Base-by-base conservation (phyloP, 2,329 filamentous ascomycete species). In the Botryotinia calthae region DNA sequence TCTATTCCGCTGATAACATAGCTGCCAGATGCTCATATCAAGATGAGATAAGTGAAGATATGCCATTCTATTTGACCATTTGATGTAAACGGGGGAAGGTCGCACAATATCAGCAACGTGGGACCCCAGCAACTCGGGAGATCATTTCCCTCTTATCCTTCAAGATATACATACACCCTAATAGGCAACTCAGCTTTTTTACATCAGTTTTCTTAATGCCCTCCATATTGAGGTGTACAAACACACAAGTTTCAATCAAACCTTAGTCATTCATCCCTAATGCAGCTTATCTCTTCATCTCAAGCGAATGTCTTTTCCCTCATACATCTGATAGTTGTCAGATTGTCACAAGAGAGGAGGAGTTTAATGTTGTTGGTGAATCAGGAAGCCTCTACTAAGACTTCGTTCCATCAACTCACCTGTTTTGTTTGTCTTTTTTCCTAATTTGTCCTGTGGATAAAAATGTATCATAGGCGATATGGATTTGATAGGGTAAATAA, bases 91-190 rank as follows among this genome's bases (percentile, higher is more conserved):
- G 58, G 28, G 34, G 68, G 68, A 44, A 63, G 68, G 42, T 51
- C 54, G 44, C 44, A 71, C 56, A 70, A n/a, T 34, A 40, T 44
- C 54, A 37, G 58, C 34, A 63, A 70, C 58, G 44, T 63, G 44
- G 46, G 61, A 44, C n/a, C 69, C 59, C 16, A 64, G 69, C 44
- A 31, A 40, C 48, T 31, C 22, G 62, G 70, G 42, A 56, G 70
- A 72, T 72, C 40, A 72, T 72, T 66, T 66, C 61, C 48, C 37
- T 37, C 70, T 71, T 58, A 66, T 58, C 40, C 70, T 66, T 46
- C 28, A 25, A 46, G 28, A 62, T 70, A 31, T 42, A 34, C 37
- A 34, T 6, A 37, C 40, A 14, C 61, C 22, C 16, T 44, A 65
- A 56, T 42, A 65, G 61, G 70, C 59, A 66, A 65, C 28, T 58